Conservation (phyloP, 2,329 filamentous ascomycete genomes). For the Phialophora verrucosa region DNA sequence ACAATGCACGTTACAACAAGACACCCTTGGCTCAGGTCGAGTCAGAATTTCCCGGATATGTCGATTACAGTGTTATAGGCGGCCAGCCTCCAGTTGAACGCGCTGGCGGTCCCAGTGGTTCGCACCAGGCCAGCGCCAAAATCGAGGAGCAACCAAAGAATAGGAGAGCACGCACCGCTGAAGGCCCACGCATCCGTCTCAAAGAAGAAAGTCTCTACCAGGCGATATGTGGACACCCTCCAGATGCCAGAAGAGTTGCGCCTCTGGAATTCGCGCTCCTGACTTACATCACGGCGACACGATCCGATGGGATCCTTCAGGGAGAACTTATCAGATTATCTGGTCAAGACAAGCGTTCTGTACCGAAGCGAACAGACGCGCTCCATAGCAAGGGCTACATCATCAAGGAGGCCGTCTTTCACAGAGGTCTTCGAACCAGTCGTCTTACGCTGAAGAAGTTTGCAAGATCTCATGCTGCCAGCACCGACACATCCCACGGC, state of each 20-base stretch:
- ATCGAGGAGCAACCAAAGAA: not conserved
- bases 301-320: constrained; percentile 62
- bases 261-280: constrained; percentile 62
- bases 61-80: constrained; percentile 9
- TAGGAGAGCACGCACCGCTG: not conserved
- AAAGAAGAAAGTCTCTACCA: constrained; percentile 64
- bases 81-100: not conserved
- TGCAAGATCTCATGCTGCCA: constrained; percentile 34
- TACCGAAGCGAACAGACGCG: constrained; percentile 65
- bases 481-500: constrained; percentile 7
- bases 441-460: constrained; percentile 62
- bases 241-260: constrained; percentile 61
- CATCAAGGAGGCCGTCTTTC: constrained; percentile 59
- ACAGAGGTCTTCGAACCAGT: constrained; percentile 60
- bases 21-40: constrained; percentile 51
- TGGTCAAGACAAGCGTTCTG: constrained; percentile 69
- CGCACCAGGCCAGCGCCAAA: not conserved
- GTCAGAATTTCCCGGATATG: constrained; percentile 34
- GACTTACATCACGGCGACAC: constrained; percentile 63
- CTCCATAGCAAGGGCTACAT: constrained; percentile 66
- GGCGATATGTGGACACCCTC: constrained; percentile 64
- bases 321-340: constrained; percentile 60
- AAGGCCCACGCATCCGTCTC: constrained; percentile 51
- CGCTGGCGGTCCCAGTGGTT: constrained; percentile 1
- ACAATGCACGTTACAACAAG: constrained; percentile 49